Conservation (phyloP, 495 filamentous ascomycete species). For the Neurospora sp. region DNA sequence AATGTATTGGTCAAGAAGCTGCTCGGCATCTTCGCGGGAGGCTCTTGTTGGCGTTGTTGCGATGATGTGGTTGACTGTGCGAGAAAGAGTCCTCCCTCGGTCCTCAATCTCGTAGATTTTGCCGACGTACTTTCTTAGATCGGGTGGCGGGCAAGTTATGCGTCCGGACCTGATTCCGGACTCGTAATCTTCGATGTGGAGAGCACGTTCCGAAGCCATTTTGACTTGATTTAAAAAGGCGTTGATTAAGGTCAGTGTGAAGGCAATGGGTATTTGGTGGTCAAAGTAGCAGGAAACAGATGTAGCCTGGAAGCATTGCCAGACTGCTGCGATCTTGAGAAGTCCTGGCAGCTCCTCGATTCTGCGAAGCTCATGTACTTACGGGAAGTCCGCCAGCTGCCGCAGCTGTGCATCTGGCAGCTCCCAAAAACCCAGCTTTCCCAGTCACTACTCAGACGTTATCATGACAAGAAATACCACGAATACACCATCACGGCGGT, state of each 20-base stretch:
- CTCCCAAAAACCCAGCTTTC: no score
- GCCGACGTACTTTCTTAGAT: background rate
- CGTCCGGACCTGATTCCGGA: background rate
- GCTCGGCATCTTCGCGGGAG: background rate
- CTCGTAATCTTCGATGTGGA: background rate
- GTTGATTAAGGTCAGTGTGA: background rate
- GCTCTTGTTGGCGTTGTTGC: rapidly evolving
- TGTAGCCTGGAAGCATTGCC: background rate
- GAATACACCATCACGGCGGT: no score
- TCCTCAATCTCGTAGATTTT: background rate
- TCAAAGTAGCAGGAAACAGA: background rate
- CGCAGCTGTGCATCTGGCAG: no score
- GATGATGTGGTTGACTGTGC: background rate
- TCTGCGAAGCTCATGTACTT: background rate
- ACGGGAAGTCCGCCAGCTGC: no score
- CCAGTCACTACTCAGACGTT: no score
- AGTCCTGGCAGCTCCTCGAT: background rate
- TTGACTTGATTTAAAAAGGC: background rate
- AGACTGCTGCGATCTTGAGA: background rate
- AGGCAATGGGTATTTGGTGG: background rate
- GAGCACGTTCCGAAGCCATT: background rate
- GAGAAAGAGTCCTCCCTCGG: background rate
- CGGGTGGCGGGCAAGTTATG: background rate
- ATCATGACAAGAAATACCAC: no score
- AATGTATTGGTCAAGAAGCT: background rate